Base-by-base conservation (phyloP, 2,329 filamentous ascomycete genomes). In the Botrytis tulipae region DNA sequence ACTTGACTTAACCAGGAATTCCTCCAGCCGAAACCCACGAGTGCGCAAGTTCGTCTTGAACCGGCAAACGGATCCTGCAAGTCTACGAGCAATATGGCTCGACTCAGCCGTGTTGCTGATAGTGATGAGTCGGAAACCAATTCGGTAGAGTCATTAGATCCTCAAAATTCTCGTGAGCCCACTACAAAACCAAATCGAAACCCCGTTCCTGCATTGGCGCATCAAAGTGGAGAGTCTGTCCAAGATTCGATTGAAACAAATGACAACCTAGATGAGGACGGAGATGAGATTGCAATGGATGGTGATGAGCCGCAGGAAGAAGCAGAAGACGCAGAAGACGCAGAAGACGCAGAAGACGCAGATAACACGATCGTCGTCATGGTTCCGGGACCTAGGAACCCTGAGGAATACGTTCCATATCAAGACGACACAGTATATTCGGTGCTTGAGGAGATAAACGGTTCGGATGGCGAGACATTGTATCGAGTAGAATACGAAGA, bases 401-500 rank as follows among this genome's bases (percentile, higher is more conserved):
- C 77, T 18, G 79, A 78, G 75, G 78, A 81, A 74, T 81, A 80
- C 48, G 51, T 78, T 54, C 71, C 76, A 25, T 80, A 76, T 60
- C 71, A 73, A 60, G 78, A 78, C 57, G 76, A 74, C 51, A 81
- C 78, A 4, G 81, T 82, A n/a, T 78, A 81, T 29, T 61, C 70
- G 8, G 74, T 82, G 3, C 44, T 81, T n/a, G 74, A 77, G 44
- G 78, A 80, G 37, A 35, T 78, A 22, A 51, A 76, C 46, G 72
- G 72, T 4, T 42, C 69, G 18, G 69, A 77, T 71, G 77, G 76
- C 14, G 60, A 77, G 42, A 37, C 62, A 25, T 73, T 75, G 69
- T 82, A 81, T 72, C 75, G 69, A 48, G 78, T 82, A 32, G 78
- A 79, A 71, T 81, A 78, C 72, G 80, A 79, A 48, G 79, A 81